These are phyloP conservation scores for Pisolithus microcarpus DNA, from an alignment of 768 basidiomycete genomes.

Conservation along the genomic window DNA sequence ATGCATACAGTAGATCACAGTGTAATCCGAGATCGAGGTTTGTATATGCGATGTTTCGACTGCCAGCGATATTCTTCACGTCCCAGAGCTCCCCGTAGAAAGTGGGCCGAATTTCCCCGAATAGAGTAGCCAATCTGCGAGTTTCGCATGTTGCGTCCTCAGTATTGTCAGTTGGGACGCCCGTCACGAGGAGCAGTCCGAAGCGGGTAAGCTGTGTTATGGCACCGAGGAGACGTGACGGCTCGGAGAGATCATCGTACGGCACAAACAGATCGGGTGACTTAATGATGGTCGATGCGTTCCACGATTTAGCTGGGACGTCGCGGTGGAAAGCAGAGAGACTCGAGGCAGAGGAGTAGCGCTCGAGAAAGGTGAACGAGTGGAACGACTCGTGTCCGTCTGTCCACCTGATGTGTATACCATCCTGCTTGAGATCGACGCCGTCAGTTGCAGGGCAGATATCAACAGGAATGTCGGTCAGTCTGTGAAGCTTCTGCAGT, in stretches of 20 bases:
- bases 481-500: slow-evolving; percentile 65
- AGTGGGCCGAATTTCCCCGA: slow-evolving; percentile 76
- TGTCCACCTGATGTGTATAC: slow-evolving; percentile 47
- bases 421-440: slow-evolving; percentile 35
- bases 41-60: slow-evolving; percentile 92
- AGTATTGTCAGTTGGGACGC: slow-evolving; percentile 60
- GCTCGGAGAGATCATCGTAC: slow-evolving; percentile 44
- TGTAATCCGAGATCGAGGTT: slow-evolving; percentile 82
- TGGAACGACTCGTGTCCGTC: slow-evolving; percentile 59
- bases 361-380: slow-evolving; percentile 38
- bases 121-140: slow-evolving; percentile 50
- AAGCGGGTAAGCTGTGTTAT: slow-evolving; percentile 65
- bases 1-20: slow-evolving; percentile 81
- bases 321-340: slow-evolving; percentile 43
- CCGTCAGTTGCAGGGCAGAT: slow-evolving; percentile 39
- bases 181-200: slow-evolving; percentile 67
- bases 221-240: slow-evolving; percentile 43
- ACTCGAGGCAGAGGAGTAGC: slow-evolving; percentile 34
- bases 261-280: slow-evolving; percentile 43
- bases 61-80: slow-evolving; percentile 66
- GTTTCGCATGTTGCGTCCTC: slow-evolving; percentile 59
- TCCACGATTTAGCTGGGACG: slow-evolving; percentile 38
- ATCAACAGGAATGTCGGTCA: slow-evolving; percentile 55
- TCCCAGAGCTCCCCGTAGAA: slow-evolving; percentile 92
- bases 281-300: slow-evolving; percentile 29